phyloP scores from a whole-genome alignment of 495 filamentous ascomycete genomes.

The Polyplosphaeria fusca region DNA sequence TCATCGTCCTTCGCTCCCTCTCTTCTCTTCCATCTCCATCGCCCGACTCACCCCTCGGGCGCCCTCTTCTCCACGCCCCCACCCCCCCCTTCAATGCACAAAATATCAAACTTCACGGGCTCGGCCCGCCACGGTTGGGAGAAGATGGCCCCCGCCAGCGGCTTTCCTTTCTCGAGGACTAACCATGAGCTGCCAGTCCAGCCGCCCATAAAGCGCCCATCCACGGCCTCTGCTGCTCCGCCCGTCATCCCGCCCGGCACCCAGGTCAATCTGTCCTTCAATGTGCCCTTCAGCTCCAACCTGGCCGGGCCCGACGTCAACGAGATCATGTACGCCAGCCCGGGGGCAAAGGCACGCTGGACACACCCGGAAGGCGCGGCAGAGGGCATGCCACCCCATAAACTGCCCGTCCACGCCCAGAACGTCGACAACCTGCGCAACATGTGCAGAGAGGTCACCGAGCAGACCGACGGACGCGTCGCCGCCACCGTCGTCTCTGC shows the following conservation, averaged over 20 bases:
- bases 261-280: constrained; percentile 71
- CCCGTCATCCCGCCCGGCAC: constrained; percentile 44
- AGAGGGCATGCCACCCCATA: constrained; percentile 75
- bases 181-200: constrained; percentile 69
- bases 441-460: constrained; percentile 74
- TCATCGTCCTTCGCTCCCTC: constrained; percentile 1
- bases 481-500: constrained; percentile 79
- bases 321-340: constrained; percentile 85
- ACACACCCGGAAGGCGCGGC: constrained; percentile 82
- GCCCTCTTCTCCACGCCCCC: no score
- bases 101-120: constrained; percentile 81
- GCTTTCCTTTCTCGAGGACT: constrained; percentile 38
- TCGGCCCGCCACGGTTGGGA: constrained; percentile 87
- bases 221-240: constrained; percentile 51
- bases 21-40: constrained; percentile 12
- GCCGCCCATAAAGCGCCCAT: constrained; percentile 64
- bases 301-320: constrained; percentile 85
- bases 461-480: constrained; percentile 62
- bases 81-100: constrained; percentile 65
- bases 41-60: constrained; percentile 23
- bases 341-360: constrained; percentile 80
- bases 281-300: constrained; percentile 89
- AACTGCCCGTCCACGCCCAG: constrained; percentile 80
- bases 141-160: constrained; percentile 72
- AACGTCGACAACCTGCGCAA: constrained; percentile 74